Evolutionary conservation across 805 yeast genomes (phyloP), one percentile per base, ranked within the genome.

Genomic region (Blastobotrys parvus): DNA sequence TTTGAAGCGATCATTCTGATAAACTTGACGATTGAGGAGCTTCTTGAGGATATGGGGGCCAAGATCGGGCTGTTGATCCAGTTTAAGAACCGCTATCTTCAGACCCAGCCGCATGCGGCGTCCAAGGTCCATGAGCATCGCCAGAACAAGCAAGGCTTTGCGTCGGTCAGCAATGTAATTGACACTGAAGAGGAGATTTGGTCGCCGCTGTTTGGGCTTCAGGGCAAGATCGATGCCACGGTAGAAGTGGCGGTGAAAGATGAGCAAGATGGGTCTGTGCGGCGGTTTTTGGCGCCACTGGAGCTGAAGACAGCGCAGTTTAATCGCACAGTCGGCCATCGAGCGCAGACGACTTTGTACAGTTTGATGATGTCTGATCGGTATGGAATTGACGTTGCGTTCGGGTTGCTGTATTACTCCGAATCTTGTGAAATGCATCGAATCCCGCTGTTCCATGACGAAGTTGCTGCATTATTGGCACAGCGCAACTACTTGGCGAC

Each of bases 141-240:
- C 19, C 39, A 41, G 15, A 42, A 48, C 18, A 58, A 54, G n/a
- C 62, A 63, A 18, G 59, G 73, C 1, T 63, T 63, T 8, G 67
- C 79, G 34, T 68, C 80, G 0, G 77, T 83, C 0, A 67, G 75
- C 13, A 78, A 80, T 45, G 74, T 88, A 6, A 65, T 86, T 27
- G 95, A 85, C 55, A 76, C 86, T 7, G 99, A 92, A 61, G 97
- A 92, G 55, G 83, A 80, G 53, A 80, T 92, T 11, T 80, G 94
- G 87, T 86, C 97, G 0, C 95, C 97, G 0, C 72, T 76, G 57
- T 88, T 74, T 64, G 99, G 99, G 0, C 62, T 92, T 6, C 77
- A 86, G 51, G 99, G 99, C 0, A 76, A 81, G 52, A 77, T 89
- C 15, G 99, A 92, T 64, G 95, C 82, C 2, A 87, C 95, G 0